Evolutionary conservation across 2,329 filamentous ascomycete species (phyloP).

Genomic region (Corynespora cassiicola): DNA sequence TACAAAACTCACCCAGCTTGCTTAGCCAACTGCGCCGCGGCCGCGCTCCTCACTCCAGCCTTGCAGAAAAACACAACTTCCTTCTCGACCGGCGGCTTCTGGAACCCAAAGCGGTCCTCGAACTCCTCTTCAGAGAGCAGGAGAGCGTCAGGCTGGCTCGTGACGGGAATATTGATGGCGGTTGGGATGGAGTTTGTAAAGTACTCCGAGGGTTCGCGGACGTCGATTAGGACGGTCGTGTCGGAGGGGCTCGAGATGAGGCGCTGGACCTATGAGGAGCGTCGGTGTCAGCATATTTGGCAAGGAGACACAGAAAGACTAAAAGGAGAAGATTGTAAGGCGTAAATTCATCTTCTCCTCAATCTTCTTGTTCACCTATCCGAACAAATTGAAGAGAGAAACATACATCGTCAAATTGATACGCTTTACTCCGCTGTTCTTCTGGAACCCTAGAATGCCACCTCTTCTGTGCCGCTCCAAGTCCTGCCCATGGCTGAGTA

Average conservation of each 20-base stretch:
- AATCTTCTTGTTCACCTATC: no score
- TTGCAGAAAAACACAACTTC: slow-evolving; percentile 83
- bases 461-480: slow-evolving; percentile 25
- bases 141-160: slow-evolving; percentile 77
- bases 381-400: background rate
- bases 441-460: slow-evolving; percentile 44
- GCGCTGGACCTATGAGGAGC: slow-evolving; percentile 36
- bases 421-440: slow-evolving; percentile 39
- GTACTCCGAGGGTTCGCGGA: slow-evolving; percentile 76
- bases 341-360: no score
- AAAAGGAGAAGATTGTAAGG: no score
- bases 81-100: slow-evolving; percentile 30
- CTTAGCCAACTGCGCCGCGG: slow-evolving; percentile 78
- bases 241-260: slow-evolving; percentile 34
- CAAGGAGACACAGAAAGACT: no score
- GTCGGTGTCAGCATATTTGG: background rate
- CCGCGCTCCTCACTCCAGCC: slow-evolving; percentile 80
- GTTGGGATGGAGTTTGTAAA: slow-evolving; percentile 73
- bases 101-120: slow-evolving; percentile 78
- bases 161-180: slow-evolving; percentile 82
- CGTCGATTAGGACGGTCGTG: slow-evolving; percentile 58
- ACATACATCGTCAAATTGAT: slow-evolving; percentile 48
- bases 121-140: slow-evolving; percentile 81
- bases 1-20: slow-evolving; percentile 77
- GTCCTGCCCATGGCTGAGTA: background rate